Evolutionary conservation across 2,329 filamentous ascomycete genomes (phyloP).

Genomic region (Zymoseptoria crescenta): DNA sequence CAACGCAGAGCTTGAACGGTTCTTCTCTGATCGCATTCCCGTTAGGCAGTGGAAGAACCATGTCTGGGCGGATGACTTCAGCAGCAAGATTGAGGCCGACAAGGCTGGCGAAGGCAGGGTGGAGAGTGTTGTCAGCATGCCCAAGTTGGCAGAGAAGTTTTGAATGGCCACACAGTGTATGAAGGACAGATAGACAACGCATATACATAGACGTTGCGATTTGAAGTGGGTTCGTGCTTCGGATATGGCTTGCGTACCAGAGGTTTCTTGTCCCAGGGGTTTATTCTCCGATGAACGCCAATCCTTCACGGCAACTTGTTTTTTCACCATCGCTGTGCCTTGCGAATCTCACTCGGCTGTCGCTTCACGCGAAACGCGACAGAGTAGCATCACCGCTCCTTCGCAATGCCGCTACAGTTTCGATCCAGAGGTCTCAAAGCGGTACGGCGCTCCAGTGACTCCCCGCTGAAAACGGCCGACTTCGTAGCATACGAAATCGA

Average conservation of each 20-base stretch:
- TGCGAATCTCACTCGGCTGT: too few species aligned
- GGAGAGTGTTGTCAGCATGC: constrained; percentile 1
- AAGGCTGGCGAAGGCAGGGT: not conserved
- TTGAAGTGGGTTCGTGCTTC: not conserved
- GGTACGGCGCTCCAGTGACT: too few species aligned
- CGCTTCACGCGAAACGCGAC: too few species aligned
- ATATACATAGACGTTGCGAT: not conserved
- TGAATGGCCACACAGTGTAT: not conserved
- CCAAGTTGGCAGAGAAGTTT: not conserved
- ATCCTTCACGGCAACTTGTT: too few species aligned
- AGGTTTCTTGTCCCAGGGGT: not conserved
- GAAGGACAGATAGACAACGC: not conserved
- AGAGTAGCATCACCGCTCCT: too few species aligned
- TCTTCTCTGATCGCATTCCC: constrained; percentile 33
- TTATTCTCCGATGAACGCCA: not conserved
- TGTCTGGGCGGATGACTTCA: constrained; percentile 11
- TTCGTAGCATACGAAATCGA: too few species aligned
- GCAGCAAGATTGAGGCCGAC: not conserved
- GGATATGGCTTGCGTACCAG: not conserved
- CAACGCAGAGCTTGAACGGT: constrained; percentile 31
- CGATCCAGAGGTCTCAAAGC: too few species aligned
- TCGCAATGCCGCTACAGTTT: too few species aligned
- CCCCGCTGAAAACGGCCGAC: too few species aligned
- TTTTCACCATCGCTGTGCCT: too few species aligned
- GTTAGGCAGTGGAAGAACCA: constrained; percentile 13